A percentile compares a stretch with the other conserved stretches of the same genome.
Evolutionary conservation across 2,329 filamentous ascomycete species (phyloP).

Genomic region (Ophiostoma tasmaniense): DNA sequence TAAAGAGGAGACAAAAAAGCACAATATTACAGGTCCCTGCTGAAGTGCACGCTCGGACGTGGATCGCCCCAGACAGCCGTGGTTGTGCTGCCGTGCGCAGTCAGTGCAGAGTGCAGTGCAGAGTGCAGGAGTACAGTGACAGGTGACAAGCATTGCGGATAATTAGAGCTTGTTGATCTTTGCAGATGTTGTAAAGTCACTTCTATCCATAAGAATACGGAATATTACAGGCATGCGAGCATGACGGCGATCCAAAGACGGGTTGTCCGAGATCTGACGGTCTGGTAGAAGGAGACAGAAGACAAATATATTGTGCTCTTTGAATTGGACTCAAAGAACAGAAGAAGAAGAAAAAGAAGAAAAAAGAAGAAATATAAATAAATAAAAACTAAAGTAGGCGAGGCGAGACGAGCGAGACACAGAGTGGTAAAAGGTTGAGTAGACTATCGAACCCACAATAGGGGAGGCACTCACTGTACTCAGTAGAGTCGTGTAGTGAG

Average conservation of each 20-base stretch:
- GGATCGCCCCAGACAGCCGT: neutral
- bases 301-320: too few relatives aligned
- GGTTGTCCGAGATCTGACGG: neutral
- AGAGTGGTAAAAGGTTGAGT: neutral
- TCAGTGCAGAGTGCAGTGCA: neutral
- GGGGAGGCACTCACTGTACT: neutral
- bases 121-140: neutral
- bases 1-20: too few relatives aligned
- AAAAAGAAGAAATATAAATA: neutral
- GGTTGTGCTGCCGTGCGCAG: neutral
- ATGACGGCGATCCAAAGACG: neutral
- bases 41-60: neutral
- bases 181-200: too few relatives aligned
- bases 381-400: neutral
- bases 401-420: neutral
- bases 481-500: too few relatives aligned
- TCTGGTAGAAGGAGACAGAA: too few relatives aligned
- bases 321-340: too few relatives aligned
- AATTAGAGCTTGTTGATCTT: neutral
- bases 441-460: slow-evolving; percentile 12
- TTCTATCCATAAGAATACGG: too few relatives aligned
- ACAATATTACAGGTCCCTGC: neutral
- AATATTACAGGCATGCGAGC: too few relatives aligned
- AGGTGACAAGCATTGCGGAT: neutral
- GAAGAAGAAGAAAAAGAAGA: neutral